These are phyloP conservation scores for Aspergillus baeticus DNA, from an alignment of 495 filamentous ascomycete species.

Conservation along the genomic window DNA sequence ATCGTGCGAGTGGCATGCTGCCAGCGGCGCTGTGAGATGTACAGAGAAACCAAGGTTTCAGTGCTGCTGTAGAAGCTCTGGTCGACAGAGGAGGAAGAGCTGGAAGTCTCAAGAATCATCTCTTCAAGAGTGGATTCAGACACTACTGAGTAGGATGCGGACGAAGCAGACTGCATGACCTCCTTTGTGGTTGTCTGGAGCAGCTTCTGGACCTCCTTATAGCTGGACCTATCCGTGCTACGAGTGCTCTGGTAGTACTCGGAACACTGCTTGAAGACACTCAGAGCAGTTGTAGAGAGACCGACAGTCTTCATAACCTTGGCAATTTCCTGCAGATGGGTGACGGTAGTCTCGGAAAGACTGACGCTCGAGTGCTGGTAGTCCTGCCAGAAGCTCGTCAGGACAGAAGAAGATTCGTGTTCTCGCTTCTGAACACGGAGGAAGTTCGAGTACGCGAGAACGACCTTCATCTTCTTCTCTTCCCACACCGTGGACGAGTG, in stretches of 20 bases:
- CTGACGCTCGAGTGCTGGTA: constrained; percentile 26
- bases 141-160: constrained; percentile 22
- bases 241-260: constrained; percentile 28
- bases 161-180: constrained; percentile 28
- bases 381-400: constrained; percentile 41
- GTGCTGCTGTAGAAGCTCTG: constrained; percentile 36
- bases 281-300: constrained; percentile 32
- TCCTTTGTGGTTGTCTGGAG: constrained; percentile 26
- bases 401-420: constrained; percentile 33
- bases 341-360: constrained; percentile 27
- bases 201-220: constrained; percentile 33
- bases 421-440: constrained; percentile 34
- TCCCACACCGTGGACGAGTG: constrained; percentile 32
- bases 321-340: constrained; percentile 34
- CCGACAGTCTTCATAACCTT: constrained; percentile 39
- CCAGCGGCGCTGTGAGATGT: constrained; percentile 39
- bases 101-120: constrained; percentile 29
- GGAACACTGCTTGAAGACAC: constrained; percentile 36
- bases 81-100: constrained; percentile 25
- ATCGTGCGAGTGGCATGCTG: constrained; percentile 38
- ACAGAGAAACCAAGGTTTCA: constrained; percentile 26
- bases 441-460: constrained; percentile 35
- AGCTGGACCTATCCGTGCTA: constrained; percentile 27
- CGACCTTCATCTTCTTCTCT: constrained; percentile 32
- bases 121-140: constrained; percentile 38